Evolutionary conservation across 2,329 filamentous ascomycete species (phyloP).

Genomic region (Fusarium aywerte): DNA sequence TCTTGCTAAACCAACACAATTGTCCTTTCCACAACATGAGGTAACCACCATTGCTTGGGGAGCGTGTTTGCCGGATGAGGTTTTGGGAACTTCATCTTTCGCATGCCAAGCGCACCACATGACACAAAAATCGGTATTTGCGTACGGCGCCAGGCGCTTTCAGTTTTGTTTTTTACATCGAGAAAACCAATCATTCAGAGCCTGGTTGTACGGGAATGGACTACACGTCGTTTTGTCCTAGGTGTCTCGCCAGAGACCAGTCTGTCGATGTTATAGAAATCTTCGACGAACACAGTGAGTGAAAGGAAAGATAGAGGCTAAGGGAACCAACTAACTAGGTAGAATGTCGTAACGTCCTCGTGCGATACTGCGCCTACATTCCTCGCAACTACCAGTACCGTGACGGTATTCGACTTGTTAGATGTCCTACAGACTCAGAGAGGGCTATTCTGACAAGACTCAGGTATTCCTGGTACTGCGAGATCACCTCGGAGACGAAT

Average conservation of each 20-base stretch:
- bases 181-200: background rate
- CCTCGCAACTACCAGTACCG: constrained; percentile 60
- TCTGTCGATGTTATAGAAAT: background rate
- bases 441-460: background rate
- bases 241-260: background rate
- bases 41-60: background rate
- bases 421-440: constrained; percentile 8
- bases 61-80: background rate
- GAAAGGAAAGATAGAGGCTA: background rate
- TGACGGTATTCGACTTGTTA: constrained; percentile 56
- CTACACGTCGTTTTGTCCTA: background rate
- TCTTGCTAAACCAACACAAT: background rate
- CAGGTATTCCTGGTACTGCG: constrained; percentile 57
- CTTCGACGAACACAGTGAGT: constrained; percentile 44
- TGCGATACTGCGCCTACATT: constrained; percentile 57
- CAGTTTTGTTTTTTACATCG: background rate
- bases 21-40: background rate
- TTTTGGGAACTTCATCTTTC: background rate
- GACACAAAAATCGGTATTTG: background rate
- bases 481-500: constrained; percentile 58
- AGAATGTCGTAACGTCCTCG: constrained; percentile 60
- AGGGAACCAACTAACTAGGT: background rate
- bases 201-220: constrained; percentile 22
- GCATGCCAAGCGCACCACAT: background rate
- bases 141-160: background rate